Evolutionary conservation across 345 rosid species (phyloP).

Genomic region (Tarenaya hassleriana): DNA sequence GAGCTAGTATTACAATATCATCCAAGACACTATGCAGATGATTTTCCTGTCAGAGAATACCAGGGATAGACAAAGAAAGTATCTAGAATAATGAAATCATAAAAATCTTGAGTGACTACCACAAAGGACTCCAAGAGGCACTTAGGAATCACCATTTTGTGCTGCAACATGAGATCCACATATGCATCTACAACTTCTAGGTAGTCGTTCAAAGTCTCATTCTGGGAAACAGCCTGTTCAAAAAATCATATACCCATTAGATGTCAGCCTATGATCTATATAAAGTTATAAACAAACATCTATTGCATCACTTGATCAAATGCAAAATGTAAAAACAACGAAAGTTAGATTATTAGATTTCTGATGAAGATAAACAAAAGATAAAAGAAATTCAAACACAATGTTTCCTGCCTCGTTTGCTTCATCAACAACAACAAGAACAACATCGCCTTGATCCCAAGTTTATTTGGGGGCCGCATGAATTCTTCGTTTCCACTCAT

Average conservation of each 20-base stretch:
- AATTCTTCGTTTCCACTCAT: no score
- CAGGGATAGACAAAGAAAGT: background rate
- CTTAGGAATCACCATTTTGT: slow-evolving; percentile 54
- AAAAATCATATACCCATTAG: slow-evolving; percentile 5
- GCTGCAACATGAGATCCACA: slow-evolving; percentile 66
- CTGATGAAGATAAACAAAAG: no score
- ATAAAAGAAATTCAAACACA: no score
- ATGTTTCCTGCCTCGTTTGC: no score
- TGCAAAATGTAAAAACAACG: no score
- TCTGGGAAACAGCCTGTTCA: slow-evolving; percentile 49
- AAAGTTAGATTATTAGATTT: no score
- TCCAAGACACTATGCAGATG: slow-evolving; percentile 52
- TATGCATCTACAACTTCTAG: slow-evolving; percentile 74
- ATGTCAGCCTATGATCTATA: slow-evolving; percentile 19
- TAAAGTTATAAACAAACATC: no score
- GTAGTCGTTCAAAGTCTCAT: slow-evolving; percentile 57
- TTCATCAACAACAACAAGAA: no score
- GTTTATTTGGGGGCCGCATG: no score
- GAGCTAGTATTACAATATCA: slow-evolving; percentile 41
- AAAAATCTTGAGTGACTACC: slow-evolving; percentile 9
- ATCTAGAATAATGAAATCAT: slow-evolving; percentile 10
- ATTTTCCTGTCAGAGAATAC: slow-evolving; percentile 53
- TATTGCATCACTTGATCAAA: no score
- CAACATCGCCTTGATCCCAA: no score
- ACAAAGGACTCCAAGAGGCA: slow-evolving; percentile 11